phyloP scores from a whole-genome alignment of 495 filamentous ascomycete species.

The Thozetella sp. region DNA sequence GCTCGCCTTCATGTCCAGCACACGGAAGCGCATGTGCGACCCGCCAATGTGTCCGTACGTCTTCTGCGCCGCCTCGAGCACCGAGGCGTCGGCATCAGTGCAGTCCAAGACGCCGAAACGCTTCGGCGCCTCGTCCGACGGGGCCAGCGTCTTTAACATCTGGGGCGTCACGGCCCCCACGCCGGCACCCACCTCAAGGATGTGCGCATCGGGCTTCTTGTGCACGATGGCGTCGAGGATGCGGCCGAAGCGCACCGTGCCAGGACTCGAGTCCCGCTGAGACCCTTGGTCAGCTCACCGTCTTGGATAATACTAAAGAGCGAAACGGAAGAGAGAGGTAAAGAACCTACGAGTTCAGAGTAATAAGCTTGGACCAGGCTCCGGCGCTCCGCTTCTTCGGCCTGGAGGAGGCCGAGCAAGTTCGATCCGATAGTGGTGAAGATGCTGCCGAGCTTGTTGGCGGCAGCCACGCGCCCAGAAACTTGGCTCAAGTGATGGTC shows the following conservation, averaged over 20 bases:
- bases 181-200: slow-evolving; percentile 5
- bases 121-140: background rate
- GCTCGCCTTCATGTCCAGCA: slow-evolving; percentile 18
- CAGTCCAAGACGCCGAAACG: background rate
- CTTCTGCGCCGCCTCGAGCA: background rate
- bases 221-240: slow-evolving; percentile 6
- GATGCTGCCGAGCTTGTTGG: background rate
- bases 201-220: slow-evolving; percentile 2
- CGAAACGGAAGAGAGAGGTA: background rate
- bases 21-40: slow-evolving; percentile 14
- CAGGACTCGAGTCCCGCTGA: background rate
- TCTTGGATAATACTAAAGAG: background rate
- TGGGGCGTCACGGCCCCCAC: background rate
- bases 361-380: background rate
- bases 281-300: background rate
- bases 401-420: background rate
- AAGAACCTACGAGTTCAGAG: background rate
- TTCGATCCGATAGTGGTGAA: background rate
- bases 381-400: background rate
- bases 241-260: background rate
- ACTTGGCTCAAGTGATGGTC: background rate
- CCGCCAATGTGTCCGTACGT: background rate
- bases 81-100: background rate
- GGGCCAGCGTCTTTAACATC: background rate
- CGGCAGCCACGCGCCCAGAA: background rate